Conservation (phyloP, 2,329 filamentous ascomycete species). For the Neofusicoccum umdonicola region DNA sequence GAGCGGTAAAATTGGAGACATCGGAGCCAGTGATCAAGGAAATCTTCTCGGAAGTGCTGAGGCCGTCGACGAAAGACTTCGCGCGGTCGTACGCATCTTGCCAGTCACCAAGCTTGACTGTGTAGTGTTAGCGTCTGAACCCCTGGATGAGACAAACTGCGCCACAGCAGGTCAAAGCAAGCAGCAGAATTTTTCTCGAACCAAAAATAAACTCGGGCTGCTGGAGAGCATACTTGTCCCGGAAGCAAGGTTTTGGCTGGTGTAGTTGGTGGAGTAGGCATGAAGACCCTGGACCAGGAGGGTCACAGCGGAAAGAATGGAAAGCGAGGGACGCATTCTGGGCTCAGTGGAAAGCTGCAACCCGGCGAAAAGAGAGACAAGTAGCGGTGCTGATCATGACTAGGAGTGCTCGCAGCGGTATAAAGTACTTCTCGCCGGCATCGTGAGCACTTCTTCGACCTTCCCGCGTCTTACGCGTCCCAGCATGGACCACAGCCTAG, state of each 20-base stretch:
- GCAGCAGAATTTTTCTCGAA: neutral
- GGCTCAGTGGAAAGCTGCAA: neutral
- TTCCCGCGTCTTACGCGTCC: neutral
- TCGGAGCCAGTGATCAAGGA: slow-evolving; percentile 9
- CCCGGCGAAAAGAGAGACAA: neutral
- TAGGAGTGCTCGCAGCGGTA: neutral
- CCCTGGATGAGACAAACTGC: neutral
- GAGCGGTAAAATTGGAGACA: slow-evolving; percentile 15
- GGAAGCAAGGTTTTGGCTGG: slow-evolving; percentile 8
- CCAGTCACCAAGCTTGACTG: slow-evolving; percentile 18
- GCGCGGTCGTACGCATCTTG: slow-evolving; percentile 11
- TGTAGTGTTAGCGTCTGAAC: neutral
- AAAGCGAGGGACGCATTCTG: slow-evolving; percentile 4
- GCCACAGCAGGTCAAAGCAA: neutral
- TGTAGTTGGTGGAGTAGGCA: slow-evolving; percentile 16
- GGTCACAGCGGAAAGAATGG: neutral
- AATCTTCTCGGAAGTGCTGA: slow-evolving; percentile 12
- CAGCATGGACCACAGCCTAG: neutral
- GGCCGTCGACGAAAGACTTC: slow-evolving; percentile 8
- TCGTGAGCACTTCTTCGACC: neutral
- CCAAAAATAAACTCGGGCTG: neutral
- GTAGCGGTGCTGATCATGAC: neutral
- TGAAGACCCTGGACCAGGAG: slow-evolving; percentile 5
- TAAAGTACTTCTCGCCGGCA: neutral
- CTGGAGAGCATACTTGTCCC: neutral